Base-by-base conservation (phyloP, 306 rosid genomes). In the Pachyrhizus erosus region DNA sequence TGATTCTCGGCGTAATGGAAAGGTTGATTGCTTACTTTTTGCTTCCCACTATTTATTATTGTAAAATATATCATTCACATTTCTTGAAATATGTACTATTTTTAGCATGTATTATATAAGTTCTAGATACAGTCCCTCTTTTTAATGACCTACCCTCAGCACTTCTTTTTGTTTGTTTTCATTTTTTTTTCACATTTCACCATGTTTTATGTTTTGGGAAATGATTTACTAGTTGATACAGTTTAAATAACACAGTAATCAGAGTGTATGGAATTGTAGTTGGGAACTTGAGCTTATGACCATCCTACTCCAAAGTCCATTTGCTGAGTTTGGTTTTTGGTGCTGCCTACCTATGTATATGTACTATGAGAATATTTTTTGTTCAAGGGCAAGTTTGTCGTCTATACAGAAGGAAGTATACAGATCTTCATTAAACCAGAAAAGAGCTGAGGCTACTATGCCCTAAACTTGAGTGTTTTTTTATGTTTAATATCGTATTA, bases 1-100 rank as follows among this genome's bases (percentile, higher is more conserved):
- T 77, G 99, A 96, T 88, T 75, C 96, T 61, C 89, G 99, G 79
- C 99, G 99, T 67, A 96, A 96, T 54, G 99, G 98, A 88, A 96
- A 96, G 99, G 99, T 96, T 75, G 76, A 84, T 80, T 79, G 33
- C 73, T 51, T 70, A 23, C 60, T 1, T 68, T 76, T 70, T 55
- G 45, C 49, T 75, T 64, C 29, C 73, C 39, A 7, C 55, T 45
- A 42, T 8, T 72, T 23, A 33, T 73, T 67, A 24, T 60, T 12
- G 12, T 48, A 58, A 76, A 73, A 49, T 57, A 20, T 46, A 0
- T 57, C 60, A 10, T 34, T 52, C 48, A 15, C 64, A 27, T 66
- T 18, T 76, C 65, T 17, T 81, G 23, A 31, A 54, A 23, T 2
- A 37, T 24, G 29, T 17, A 46, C 70, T 27, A 29, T 39, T 75